Base-by-base conservation (phyloP, 345 rosid genomes). In the Linum lewisii region DNA sequence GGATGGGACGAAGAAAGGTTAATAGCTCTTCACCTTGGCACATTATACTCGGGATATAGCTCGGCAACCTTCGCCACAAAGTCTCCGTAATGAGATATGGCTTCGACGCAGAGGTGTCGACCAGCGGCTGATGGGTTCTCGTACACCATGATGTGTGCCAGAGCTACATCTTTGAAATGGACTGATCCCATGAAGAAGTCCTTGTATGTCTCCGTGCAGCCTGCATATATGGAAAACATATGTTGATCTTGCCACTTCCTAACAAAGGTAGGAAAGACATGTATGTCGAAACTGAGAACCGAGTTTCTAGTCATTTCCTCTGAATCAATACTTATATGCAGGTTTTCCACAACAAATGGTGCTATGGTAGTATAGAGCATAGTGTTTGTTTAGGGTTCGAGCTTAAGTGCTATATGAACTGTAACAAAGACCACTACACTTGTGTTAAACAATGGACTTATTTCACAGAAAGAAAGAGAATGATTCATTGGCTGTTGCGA, bases 81-180 rank as follows among this genome's bases (percentile, higher is more conserved):
- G 67, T 93, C 99, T 21, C 97, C 95, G 63, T 85, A 93, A 72
- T 87, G 97, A 66, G 97, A 77, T 67, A 84, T 82, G 26, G 95
- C 88, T 67, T 89, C 97, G 15, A 87, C 85, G 59, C 95, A 87
- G 72, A 87, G 19, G 74, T 93, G 95, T 65, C 99, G 82, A 67
- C 99, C 97, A 47, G 73, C 69, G 0, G 97, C 88, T 44, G 84
- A 64, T 75, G 78, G 71, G 61, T 87, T 87, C 78, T 93, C 99
- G 9, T 87, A 93, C 13, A 87, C 90, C 76, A 89, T 62, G 21
- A 93, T 79, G 73, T 93, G 97, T 6, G 95, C 97, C 69, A 76
- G 60, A 21, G 99, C 92, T 59, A 84, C 97, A 51, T 93, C 97
- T 72, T 85, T 93, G 66, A 89, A 89, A 79, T 93, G 99, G 38